Base-by-base conservation (phyloP, 106 monocot genomes). In the Phalaenopsis aphrodite region DNA sequence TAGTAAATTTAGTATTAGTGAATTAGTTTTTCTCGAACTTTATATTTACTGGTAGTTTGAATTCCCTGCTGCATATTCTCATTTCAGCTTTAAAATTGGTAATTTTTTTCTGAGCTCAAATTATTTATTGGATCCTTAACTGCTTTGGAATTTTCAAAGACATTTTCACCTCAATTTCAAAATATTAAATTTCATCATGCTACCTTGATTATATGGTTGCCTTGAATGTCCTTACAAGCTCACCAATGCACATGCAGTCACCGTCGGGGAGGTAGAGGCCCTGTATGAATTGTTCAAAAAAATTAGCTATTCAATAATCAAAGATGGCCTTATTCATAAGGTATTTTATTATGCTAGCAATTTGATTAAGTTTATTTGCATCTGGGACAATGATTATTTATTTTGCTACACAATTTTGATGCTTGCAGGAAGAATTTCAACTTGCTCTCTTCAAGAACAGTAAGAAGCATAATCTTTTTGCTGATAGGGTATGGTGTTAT, bases 401-500 rank as follows among this genome's bases (percentile, higher is more conserved):
- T 75, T 75, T 19, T 18, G 18, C 8, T 10, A 16, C 75, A 12
- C 8, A 9, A 41, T 39, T 49, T 42, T 81, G 14, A 79, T 66
- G 80, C 82, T 49, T 30, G 74, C 88, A 95, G 95, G 95, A 95
- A 89, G 95, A 95, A 57, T 92, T 95, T 68, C 92, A 87, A 55
- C 84, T 95, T 78, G 95, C 89, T 7, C 88, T 95, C 75, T 92
- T 90, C 86, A 88, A 47, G 77, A 93, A 95, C 79, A 90, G 84
- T 69, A 95, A 84, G 69, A 92, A 78, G 72, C 64, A 75, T 56
- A 95, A 95, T 86, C 86, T 95, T 39, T 95, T 95, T 52, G 92
- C 87, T 18, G 95, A 95, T 66, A 90, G 95, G 84, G 95, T 95
- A 15, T 76, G 86, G 72, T 68, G 23, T 30, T 75, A 12, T 3